Conservation (phyloP, 108 stramenopile species). For the Parmales sp. region DNA sequence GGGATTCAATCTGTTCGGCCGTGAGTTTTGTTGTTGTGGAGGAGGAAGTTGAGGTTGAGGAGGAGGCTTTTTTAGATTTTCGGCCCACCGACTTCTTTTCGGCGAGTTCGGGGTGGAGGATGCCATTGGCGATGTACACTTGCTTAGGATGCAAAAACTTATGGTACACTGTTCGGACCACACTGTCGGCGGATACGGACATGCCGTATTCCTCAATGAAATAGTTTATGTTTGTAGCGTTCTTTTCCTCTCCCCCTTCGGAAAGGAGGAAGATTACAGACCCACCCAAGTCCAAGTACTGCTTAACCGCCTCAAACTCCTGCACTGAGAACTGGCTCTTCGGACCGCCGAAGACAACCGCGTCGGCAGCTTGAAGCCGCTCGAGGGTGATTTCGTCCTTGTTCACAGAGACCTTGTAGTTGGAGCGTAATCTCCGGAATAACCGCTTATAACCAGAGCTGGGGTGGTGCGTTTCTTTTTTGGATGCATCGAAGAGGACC, state of each 20-base stretch:
- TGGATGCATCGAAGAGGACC: constrained; percentile 45
- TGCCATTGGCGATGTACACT: constrained; percentile 55
- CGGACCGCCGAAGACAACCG: constrained; percentile 45
- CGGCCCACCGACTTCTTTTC: constrained; percentile 17
- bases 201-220: constrained; percentile 57
- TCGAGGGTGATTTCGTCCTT: constrained; percentile 33
- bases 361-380: constrained; percentile 16
- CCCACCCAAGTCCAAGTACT: constrained; percentile 47
- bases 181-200: constrained; percentile 36
- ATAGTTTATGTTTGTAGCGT: constrained; percentile 56
- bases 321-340: constrained; percentile 31
- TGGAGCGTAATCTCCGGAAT: constrained; percentile 36
- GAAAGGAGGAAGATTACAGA: constrained; percentile 43
- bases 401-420: constrained; percentile 39
- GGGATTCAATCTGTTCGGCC: constrained; percentile 13
- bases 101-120: constrained; percentile 52
- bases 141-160: constrained; percentile 73
- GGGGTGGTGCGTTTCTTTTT: constrained; percentile 55
- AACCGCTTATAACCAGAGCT: constrained; percentile 46
- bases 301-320: constrained; percentile 36
- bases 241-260: constrained; percentile 49
- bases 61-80: not conserved
- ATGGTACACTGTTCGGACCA: constrained; percentile 52
- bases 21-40: not conserved
- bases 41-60: not conserved